Evolutionary conservation across 1,139 yeast genomes (phyloP), one percentile per base, ranked within the genome.

Genomic region (Hyphopichia fennica): DNA sequence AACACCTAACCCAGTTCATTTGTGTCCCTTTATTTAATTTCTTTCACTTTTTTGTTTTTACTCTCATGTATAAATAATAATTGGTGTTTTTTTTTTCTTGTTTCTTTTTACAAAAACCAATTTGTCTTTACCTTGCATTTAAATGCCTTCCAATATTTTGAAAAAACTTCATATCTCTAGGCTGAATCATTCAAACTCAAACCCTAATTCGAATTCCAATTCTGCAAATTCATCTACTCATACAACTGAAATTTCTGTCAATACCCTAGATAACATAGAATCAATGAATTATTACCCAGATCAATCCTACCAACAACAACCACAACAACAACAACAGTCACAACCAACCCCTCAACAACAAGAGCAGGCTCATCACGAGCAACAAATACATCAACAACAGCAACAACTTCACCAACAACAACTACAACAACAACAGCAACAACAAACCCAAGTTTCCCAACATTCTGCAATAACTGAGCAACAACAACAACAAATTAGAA

Each of bases 121-220:
- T n/a, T n/a, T n/a, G n/a, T n/a, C n/a, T n/a, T n/a, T n/a, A n/a
- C 30, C 11, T 27, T 27, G 30, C 15, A 17, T 33, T 32, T 37
- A 30, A 23, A 38, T 38, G 40, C 40, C 40, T 31, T 38, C 52
- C 38, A 52, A 45, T 23, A 43, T 60, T 34, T 53, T 60, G 40
- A 56, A 56, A 40, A 60, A 60, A 43, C 63, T 60, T 40, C 65
- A 60, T 43, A 52, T 60, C 25, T 40, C 50, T 30, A 45, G 40
- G 43, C 40, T 36, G 40, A 46, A 37, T 37, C 13, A 33, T 18
- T 25, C 37, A 9, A 10, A 13, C n/a, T 25, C 40, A 20, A 20
- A 31, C 18, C 14, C 40, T 10, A 35, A 35, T n/a, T 35, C 38
- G 25, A 41, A 49, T 53, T 40, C 53, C 45, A 44, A 41, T 45